Conservation (phyloP, 768 basidiomycete genomes). For the Tremella mesenterica region DNA sequence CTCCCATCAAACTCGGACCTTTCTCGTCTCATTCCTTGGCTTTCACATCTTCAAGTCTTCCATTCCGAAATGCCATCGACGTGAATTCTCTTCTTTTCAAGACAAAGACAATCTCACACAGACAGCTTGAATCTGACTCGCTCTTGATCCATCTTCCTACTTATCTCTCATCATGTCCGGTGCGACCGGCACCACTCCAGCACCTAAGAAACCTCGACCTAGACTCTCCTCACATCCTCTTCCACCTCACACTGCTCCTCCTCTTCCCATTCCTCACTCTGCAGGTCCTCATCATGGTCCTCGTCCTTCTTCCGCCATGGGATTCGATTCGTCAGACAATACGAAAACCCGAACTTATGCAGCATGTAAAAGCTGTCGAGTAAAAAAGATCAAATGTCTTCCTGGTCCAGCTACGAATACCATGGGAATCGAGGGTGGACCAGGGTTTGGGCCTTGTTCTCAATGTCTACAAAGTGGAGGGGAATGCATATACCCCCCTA, state of each 20-base stretch:
- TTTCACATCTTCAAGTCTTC: no score
- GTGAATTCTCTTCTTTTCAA: no score
- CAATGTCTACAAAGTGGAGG: conserved; percentile 24
- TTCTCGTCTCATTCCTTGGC: no score
- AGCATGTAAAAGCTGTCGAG: conserved; percentile 31
- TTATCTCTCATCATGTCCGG: no score
- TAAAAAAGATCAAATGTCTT: conserved; percentile 38
- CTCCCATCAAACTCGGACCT: no score
- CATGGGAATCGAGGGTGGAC: neutral
- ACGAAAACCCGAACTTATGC: conserved; percentile 30
- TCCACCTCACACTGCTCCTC: neutral
- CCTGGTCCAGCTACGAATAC: conserved; percentile 8
- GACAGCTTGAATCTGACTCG: no score
- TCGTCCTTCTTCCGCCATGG: neutral
- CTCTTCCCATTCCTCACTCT: neutral
- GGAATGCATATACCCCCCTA: conserved; percentile 35
- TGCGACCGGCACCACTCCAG: no score
- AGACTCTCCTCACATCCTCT: neutral
- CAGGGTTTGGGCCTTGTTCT: conserved; percentile 19
- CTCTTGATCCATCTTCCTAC: no score
- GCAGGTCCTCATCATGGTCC: neutral
- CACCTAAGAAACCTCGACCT: no score
- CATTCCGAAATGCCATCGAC: no score
- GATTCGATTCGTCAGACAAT: neutral
- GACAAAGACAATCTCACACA: no score